Base-by-base conservation (phyloP, 164 flowering plant species). In the Malania oleifera region DNA sequence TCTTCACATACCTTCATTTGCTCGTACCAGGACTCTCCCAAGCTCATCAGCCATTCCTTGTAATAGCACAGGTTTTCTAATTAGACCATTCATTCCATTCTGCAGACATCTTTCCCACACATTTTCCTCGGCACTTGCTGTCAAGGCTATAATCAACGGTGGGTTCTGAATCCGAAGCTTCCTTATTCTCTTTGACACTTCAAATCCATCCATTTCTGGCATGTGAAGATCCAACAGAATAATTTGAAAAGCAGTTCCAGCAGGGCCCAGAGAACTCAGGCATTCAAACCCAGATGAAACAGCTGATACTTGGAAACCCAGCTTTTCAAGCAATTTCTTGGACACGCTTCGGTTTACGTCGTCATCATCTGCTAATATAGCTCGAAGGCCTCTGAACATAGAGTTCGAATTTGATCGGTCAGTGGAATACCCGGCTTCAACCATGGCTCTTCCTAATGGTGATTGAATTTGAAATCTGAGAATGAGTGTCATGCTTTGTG, bases 1-100 rank as follows among this genome's bases (percentile, higher is more conserved):
- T 14, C 17, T 35, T 67, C 60, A 67, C 20, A 71, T 28, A 8
- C 63, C 67, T 53, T 69, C 76, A 18, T 54, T 67, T 11, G 66
- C 71, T 22, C 62, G 14, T 20, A 1, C 66, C 66, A 2, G 28
- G 71, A 31, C 52, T 64, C 50, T 1, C 14, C 54, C 12, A 22
- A 17, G 19, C 24, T 45, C 22, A 63, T 63, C 28, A 68, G 71
- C 45, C 76, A 73, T 39, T 60, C 71, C 50, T 54, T 54, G 1
- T 66, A 56, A 1, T 78, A 79, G 39, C 78, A 79, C 61, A 49
- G 71, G 5, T 39, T 71, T 54, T 35, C 52, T 5, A 72, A 72
- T 40, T 62, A 66, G 55, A 43, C 53, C 53, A 15, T 50, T 24
- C 29, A 50, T 50, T 11, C 53, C 53, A 50, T 24, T 24, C 29